phyloP scores from a whole-genome alignment of 805 yeast genomes.

The Maudiozyma turicensis region DNA sequence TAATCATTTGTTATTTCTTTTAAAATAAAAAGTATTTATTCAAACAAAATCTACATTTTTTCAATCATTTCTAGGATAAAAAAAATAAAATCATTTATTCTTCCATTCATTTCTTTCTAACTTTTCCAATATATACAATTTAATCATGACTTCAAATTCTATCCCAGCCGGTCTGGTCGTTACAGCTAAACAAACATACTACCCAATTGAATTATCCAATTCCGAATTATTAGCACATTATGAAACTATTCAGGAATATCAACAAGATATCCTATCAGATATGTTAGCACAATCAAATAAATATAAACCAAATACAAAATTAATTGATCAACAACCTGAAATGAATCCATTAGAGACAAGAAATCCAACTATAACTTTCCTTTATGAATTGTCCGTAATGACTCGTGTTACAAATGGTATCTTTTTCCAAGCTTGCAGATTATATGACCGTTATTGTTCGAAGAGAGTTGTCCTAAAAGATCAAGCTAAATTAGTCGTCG shows the following conservation, averaged over 20 bases:
- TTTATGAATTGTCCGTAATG: constrained; percentile 60
- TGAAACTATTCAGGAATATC: constrained; percentile 40
- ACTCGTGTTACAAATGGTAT: constrained; percentile 59
- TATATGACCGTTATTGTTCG: constrained; percentile 87
- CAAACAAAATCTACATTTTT: background rate
- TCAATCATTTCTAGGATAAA: background rate
- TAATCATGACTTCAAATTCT: constrained; percentile 2
- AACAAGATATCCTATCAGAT: constrained; percentile 38
- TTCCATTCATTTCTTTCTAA: background rate
- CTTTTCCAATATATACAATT: background rate
- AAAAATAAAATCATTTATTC: background rate
- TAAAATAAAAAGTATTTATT: background rate
- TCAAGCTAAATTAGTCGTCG: constrained; percentile 83
- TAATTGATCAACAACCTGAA: constrained; percentile 85
- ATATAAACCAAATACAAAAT: constrained; percentile 44
- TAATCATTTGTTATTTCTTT: background rate
- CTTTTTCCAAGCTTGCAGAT: constrained; percentile 55
- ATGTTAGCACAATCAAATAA: constrained; percentile 30
- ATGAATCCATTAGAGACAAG: constrained; percentile 59
- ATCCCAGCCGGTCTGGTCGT: constrained; percentile 28
- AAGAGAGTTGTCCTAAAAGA: constrained; percentile 74
- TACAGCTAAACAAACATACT: constrained; percentile 38
- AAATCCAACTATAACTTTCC: constrained; percentile 65
- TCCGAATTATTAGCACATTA: constrained; percentile 42
- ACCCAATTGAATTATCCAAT: constrained; percentile 41